phyloP scores from a whole-genome alignment of 2,329 filamentous ascomycete species.

The Bipolaris victoriae region DNA sequence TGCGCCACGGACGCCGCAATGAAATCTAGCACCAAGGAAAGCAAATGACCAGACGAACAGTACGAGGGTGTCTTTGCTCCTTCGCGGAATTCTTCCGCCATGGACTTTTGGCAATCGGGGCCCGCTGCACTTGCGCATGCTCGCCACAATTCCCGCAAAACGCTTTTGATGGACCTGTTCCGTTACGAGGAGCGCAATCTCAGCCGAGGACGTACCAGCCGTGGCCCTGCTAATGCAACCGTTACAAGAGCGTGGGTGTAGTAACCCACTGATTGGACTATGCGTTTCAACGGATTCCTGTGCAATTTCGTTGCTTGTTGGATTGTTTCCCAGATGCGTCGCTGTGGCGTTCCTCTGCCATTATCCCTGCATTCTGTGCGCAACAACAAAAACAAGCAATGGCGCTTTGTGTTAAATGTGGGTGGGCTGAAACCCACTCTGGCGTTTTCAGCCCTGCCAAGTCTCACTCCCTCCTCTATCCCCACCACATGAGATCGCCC shows the following conservation, averaged over 20 bases:
- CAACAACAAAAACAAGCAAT: not conserved
- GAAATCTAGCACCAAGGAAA: no score
- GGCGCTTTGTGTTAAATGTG: not conserved
- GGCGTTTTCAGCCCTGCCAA: not conserved
- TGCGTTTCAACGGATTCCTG: not conserved
- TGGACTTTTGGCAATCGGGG: not conserved
- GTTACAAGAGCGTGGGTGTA: not conserved
- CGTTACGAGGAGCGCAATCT: not conserved
- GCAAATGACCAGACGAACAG: no score
- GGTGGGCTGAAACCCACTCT: not conserved
- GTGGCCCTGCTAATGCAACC: not conserved
- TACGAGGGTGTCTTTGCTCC: no score
- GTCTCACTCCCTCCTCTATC: not conserved
- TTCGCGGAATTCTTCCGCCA: no score
- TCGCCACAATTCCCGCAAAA: not conserved
- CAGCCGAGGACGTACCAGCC: not conserved
- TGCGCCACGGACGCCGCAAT: not conserved
- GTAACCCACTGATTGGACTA: not conserved
- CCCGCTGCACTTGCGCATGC: not conserved
- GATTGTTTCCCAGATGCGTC: conserved; percentile 18
- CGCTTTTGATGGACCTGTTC: not conserved
- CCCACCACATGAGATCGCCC: not conserved
- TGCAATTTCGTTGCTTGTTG: conserved; percentile 33
- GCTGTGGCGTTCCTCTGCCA: not conserved
- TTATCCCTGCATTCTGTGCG: not conserved